Percentiles rank a stretch among this genome's conserved stretches.
Evolutionary conservation across 768 basidiomycete species (phyloP).

Genomic region (Boletus pseudopeckii): DNA sequence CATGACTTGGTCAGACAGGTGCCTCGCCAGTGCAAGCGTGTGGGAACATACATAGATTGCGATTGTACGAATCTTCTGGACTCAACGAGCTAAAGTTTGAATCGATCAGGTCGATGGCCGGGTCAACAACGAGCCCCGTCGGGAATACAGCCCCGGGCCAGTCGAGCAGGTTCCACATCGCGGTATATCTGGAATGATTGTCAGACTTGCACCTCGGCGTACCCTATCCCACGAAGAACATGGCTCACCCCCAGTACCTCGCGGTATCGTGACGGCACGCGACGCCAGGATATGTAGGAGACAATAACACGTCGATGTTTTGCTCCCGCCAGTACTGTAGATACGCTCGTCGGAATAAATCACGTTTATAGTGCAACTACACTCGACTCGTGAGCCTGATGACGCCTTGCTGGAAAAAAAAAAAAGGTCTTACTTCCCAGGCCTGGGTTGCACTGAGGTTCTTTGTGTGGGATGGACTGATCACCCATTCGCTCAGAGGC

Average conservation of each 20-base stretch:
- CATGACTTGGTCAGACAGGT: background rate
- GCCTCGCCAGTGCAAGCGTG: background rate
- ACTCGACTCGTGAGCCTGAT: background rate
- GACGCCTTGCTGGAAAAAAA: background rate
- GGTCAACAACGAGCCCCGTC: conserved; percentile 33
- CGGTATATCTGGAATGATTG: conserved; percentile 33
- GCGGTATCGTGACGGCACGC: conserved; percentile 38
- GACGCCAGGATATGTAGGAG: conserved; percentile 34
- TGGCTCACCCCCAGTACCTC: conserved; percentile 32
- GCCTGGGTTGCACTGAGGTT: conserved; percentile 22
- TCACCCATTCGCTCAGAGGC: conserved; percentile 37
- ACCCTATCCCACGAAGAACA: background rate
- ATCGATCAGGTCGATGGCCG: conserved; percentile 21
- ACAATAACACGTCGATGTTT: conserved; percentile 39
- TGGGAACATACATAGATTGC: conserved; percentile 15
- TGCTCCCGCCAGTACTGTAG: conserved; percentile 38
- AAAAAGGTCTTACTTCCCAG: conserved; percentile 28
- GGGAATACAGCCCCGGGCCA: conserved; percentile 45
- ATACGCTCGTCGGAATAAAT: conserved; percentile 33
- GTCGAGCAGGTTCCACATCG: conserved; percentile 43
- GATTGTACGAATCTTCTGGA: conserved; percentile 21
- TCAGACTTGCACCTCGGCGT: background rate
- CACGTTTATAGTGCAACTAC: conserved; percentile 32
- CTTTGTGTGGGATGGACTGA: conserved; percentile 26
- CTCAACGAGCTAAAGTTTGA: conserved; percentile 10